Conservation (phyloP, 768 basidiomycete species). For the Crassisporium funariophilum region DNA sequence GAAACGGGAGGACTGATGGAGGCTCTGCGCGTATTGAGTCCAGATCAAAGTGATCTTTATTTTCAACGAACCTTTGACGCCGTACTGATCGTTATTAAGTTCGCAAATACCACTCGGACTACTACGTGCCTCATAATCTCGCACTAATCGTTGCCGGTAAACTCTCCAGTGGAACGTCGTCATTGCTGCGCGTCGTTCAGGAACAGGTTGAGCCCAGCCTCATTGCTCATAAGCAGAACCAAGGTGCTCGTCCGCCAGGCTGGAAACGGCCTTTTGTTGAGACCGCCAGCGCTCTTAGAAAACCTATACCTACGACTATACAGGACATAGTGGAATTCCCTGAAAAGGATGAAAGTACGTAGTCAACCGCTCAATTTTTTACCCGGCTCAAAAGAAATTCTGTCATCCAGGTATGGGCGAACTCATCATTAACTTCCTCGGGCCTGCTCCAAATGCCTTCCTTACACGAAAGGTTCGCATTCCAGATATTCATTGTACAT, state of each 20-base stretch:
- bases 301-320: conserved; percentile 49
- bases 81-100: conserved; percentile 52
- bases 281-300: conserved; percentile 70
- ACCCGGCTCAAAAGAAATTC: conserved; percentile 2
- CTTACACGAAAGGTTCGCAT: conserved; percentile 64
- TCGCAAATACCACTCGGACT: conserved; percentile 81
- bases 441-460: conserved; percentile 72
- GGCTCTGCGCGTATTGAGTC: conserved; percentile 79
- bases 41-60: conserved; percentile 75
- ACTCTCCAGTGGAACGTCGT: conserved; percentile 70
- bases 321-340: conserved; percentile 87
- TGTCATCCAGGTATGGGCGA: conserved; percentile 67
- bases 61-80: conserved; percentile 4
- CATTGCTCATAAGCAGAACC: conserved; percentile 70
- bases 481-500: neutral
- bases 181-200: conserved; percentile 82
- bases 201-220: conserved; percentile 82
- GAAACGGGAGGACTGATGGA: conserved; percentile 98
- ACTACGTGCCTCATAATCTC: conserved; percentile 94
- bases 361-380: neutral
- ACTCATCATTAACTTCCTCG: conserved; percentile 73
- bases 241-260: conserved; percentile 68
- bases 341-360: conserved; percentile 87
- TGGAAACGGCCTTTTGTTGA: conserved; percentile 97
- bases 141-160: conserved; percentile 89